A percentile compares a stretch with the other conserved stretches of the same genome.
These are phyloP conservation scores for Quercus variabilis DNA, from an alignment of 306 rosid genomes.

Conservation along the genomic window DNA sequence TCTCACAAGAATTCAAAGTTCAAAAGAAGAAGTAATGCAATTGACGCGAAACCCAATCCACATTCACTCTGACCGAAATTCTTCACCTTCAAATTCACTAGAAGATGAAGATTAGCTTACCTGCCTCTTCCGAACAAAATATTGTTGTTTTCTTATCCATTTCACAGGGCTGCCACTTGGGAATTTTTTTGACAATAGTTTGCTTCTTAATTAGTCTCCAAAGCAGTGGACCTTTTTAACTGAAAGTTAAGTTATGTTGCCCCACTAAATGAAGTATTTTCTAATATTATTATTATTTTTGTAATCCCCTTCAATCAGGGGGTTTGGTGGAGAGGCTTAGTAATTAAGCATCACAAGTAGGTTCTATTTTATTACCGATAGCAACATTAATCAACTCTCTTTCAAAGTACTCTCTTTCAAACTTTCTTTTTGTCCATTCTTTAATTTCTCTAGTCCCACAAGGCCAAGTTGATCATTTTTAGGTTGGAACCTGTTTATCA, in stretches of 20 bases:
- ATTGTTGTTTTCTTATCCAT: not conserved
- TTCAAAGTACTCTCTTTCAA: conserved; percentile 3
- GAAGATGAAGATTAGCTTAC: no score
- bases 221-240: not conserved
- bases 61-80: no score
- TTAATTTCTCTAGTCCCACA: not conserved
- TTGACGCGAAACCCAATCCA: no score
- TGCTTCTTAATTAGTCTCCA: not conserved
- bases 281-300: not conserved
- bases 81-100: no score
- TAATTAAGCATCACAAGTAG: not conserved
- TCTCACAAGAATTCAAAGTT: no score
- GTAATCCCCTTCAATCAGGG: not conserved
- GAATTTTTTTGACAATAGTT: not conserved
- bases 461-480: conserved; percentile 18
- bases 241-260: not conserved
- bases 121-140: no score
- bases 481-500: not conserved
- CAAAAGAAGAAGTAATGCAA: no score
- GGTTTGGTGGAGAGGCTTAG: not conserved
- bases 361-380: conserved; percentile 20
- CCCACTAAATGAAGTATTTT: not conserved
- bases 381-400: not conserved
- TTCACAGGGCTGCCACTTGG: not conserved
- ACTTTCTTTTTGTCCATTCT: conserved; percentile 19